Evolutionary conservation across 73 alveolate genomes (phyloP).

Genomic region (Effrenium voratum): DNA sequence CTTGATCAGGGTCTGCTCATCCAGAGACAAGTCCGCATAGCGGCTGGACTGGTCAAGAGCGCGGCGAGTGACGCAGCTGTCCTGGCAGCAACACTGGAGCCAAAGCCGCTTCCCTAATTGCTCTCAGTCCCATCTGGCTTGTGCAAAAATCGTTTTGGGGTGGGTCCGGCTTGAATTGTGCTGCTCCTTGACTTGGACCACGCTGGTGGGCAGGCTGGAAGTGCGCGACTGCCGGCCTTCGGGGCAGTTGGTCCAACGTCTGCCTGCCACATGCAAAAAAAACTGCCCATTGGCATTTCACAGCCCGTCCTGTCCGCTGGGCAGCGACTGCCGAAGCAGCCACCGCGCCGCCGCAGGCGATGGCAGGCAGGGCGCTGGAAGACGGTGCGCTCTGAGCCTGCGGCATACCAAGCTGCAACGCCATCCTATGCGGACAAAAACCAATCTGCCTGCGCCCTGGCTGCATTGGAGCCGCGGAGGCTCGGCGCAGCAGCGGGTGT

Average conservation of each 20-base stretch:
- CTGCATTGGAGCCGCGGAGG: too few species aligned
- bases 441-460: too few species aligned
- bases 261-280: too few species aligned
- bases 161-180: too few species aligned
- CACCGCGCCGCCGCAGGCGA: conserved; percentile 61
- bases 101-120: too few species aligned
- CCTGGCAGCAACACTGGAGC: too few species aligned
- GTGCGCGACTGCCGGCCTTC: conserved; percentile 46
- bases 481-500: too few species aligned
- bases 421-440: too few species aligned
- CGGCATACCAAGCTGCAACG: neutral
- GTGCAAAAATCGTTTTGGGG: too few species aligned
- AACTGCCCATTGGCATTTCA: too few species aligned
- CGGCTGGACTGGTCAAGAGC: conserved; percentile 93
- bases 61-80: conserved; percentile 12
- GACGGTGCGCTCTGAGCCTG: conserved; percentile 9
- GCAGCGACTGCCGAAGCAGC: conserved; percentile 62
- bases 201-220: conserved; percentile 37
- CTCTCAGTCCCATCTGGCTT: too few species aligned
- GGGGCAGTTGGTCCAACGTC: too few species aligned
- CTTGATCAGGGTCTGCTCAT: conserved; percentile 51
- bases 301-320: conserved; percentile 26
- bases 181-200: conserved; percentile 47
- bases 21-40: conserved; percentile 52
- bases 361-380: conserved; percentile 47